These are phyloP conservation scores for Dryas alaskensis DNA, from an alignment of 306 rosid genomes.

Conservation along the genomic window DNA sequence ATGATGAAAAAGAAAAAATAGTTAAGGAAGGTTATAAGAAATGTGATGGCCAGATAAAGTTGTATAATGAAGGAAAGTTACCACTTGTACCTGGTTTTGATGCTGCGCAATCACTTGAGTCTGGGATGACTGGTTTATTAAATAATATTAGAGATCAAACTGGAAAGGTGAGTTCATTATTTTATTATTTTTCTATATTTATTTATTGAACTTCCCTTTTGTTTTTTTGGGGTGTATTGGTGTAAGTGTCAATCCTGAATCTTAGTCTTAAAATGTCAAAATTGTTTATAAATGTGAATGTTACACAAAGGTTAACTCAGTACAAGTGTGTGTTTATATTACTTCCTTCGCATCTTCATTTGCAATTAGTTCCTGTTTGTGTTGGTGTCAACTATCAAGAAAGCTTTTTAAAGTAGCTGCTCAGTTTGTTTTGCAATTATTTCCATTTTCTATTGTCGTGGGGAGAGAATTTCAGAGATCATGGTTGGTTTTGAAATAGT, in stretches of 20 bases:
- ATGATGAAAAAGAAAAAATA: constrained; percentile 46
- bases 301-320: neutral
- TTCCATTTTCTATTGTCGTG: constrained; percentile 18
- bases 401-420: constrained; percentile 10
- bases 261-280: neutral
- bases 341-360: neutral
- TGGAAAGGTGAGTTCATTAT: constrained; percentile 52
- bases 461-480: neutral
- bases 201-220: neutral
- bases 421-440: constrained; percentile 1
- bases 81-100: constrained; percentile 79
- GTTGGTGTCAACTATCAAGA: neutral
- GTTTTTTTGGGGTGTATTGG: neutral
- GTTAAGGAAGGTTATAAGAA: constrained; percentile 48
- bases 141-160: constrained; percentile 61
- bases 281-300: neutral
- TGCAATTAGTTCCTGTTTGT: neutral
- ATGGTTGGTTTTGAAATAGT: neutral
- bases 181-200: neutral
- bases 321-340: neutral
- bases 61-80: constrained; percentile 63
- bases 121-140: constrained; percentile 53
- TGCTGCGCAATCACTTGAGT: constrained; percentile 87
- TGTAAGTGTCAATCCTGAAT: neutral
- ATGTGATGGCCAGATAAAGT: constrained; percentile 57